A percentile compares a stretch with the other conserved stretches of the same genome.
These are phyloP conservation scores for Claviceps sp. DNA, from an alignment of 2,329 filamentous ascomycete species.

Conservation along the genomic window DNA sequence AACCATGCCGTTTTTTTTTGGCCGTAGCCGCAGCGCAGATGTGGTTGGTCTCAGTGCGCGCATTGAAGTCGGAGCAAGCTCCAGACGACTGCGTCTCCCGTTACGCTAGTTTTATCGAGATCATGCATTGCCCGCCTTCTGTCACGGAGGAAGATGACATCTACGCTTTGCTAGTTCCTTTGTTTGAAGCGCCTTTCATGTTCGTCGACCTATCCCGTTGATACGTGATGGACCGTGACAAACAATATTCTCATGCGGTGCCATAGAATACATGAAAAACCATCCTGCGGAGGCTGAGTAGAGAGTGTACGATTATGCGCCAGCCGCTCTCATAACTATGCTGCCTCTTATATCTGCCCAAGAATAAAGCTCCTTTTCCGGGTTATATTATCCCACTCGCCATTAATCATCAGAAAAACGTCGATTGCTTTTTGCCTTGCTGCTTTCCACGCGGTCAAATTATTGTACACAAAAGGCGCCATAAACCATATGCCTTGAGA, in stretches of 20 bases:
- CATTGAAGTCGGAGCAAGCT: too few relatives aligned
- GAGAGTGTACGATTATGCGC: constrained; percentile 11
- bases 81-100: too few relatives aligned
- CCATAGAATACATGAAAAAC: constrained; percentile 16
- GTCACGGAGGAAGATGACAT: too few relatives aligned
- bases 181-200: background rate
- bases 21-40: too few relatives aligned
- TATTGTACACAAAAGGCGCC: constrained; percentile 5
- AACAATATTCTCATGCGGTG: constrained; percentile 11
- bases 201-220: background rate
- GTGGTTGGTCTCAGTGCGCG: too few relatives aligned
- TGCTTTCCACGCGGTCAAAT: background rate
- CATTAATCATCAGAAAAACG: background rate
- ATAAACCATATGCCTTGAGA: background rate
- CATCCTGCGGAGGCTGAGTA: constrained; percentile 13
- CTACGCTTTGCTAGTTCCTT: too few relatives aligned
- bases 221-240: constrained; percentile 10
- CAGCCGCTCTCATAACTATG: constrained; percentile 11
- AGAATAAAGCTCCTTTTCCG: background rate
- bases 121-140: too few relatives aligned
- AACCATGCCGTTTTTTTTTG: too few relatives aligned
- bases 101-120: too few relatives aligned
- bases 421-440: background rate
- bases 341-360: constrained; percentile 8
- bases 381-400: background rate